Conservation (phyloP, 2,329 filamentous ascomycete species). For the Rhinocladiella similis region DNA sequence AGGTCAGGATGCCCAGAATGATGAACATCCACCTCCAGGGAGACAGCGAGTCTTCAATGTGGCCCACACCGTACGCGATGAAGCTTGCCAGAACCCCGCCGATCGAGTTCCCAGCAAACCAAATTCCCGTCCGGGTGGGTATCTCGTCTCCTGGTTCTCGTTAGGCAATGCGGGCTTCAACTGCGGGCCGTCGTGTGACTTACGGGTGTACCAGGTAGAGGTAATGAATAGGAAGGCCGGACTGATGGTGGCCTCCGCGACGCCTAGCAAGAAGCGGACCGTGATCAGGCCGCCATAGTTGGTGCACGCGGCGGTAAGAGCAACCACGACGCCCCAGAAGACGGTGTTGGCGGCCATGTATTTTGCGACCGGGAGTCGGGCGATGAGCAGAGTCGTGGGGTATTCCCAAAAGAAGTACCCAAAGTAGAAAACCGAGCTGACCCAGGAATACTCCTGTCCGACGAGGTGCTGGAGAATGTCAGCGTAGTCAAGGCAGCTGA, state of each 20-base stretch:
- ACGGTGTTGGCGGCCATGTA: slow-evolving; percentile 24
- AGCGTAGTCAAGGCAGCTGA: not conserved
- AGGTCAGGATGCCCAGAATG: slow-evolving; percentile 45
- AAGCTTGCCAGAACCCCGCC: slow-evolving; percentile 25
- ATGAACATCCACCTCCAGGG: slow-evolving; percentile 42
- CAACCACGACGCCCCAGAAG: slow-evolving; percentile 36
- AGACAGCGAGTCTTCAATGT: slow-evolving; percentile 29
- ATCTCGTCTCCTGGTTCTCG: slow-evolving; percentile 30
- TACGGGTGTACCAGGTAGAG: slow-evolving; percentile 15
- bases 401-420: slow-evolving; percentile 42
- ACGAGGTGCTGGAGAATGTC: not conserved
- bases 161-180: slow-evolving; percentile 15
- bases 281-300: slow-evolving; percentile 53
- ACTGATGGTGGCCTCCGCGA: slow-evolving; percentile 17
- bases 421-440: slow-evolving; percentile 33
- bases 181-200: slow-evolving; percentile 13
- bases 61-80: slow-evolving; percentile 38
- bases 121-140: slow-evolving; percentile 30
- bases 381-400: slow-evolving; percentile 40
- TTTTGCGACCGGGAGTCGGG: slow-evolving; percentile 41
- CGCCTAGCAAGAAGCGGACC: slow-evolving; percentile 33
- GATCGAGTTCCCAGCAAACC: slow-evolving; percentile 22
- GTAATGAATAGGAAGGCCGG: slow-evolving; percentile 28
- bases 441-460: slow-evolving; percentile 40
- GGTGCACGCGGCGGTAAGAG: slow-evolving; percentile 39